Conservation (phyloP, 371 early-diverging fungal genomes). For the Circinella umbellata region DNA sequence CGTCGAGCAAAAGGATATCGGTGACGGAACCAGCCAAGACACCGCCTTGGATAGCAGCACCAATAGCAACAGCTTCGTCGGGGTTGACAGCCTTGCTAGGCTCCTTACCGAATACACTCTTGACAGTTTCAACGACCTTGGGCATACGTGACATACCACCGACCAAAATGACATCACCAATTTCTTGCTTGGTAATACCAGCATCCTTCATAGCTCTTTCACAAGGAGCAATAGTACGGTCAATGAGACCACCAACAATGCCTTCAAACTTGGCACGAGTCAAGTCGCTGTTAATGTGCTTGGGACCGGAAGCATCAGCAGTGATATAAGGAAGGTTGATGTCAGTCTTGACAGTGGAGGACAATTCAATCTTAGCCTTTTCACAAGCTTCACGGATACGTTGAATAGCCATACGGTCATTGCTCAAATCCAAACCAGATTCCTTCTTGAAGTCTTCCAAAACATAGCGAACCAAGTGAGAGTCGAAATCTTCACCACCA, state of each 20-base stretch:
- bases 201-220: constrained; percentile 98
- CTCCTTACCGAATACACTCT: constrained; percentile 87
- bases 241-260: constrained; percentile 81
- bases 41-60: constrained; percentile 99
- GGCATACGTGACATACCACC: constrained; percentile 99
- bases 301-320: constrained; percentile 91
- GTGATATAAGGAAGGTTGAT: constrained; percentile 97
- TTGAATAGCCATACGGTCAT: constrained; percentile 92
- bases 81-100: constrained; percentile 97
- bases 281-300: constrained; percentile 94
- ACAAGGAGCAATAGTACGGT: constrained; percentile 94
- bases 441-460: constrained; percentile 90
- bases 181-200: constrained; percentile 75
- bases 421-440: constrained; percentile 67
- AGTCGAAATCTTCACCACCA: constrained; percentile 99
- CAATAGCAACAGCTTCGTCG: constrained; percentile 99
- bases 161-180: constrained; percentile 98
- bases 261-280: constrained; percentile 93
- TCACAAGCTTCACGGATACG: constrained; percentile 98
- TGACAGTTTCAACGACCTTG: constrained; percentile 94
- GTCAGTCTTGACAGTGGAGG: constrained; percentile 90
- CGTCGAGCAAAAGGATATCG: constrained; percentile 96
- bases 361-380: constrained; percentile 98
- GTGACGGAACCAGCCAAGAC: constrained; percentile 96
- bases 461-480: constrained; percentile 80